Conservation (phyloP, 2,329 filamentous ascomycete genomes). For the Parastagonospora nodorum region DNA sequence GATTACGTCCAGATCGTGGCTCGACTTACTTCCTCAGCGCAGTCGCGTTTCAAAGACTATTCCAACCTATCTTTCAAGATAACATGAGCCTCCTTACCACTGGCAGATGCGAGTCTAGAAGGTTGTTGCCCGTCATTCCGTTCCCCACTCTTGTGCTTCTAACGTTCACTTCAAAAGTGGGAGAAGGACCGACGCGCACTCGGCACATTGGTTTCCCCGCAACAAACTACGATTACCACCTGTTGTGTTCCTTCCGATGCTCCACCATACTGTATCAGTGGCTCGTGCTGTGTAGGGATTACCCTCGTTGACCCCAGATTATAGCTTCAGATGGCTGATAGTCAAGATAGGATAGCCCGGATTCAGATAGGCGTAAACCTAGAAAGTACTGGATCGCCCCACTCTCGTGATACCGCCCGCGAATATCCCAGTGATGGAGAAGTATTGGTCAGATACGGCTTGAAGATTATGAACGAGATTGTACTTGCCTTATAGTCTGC, state of each 20-base stretch:
- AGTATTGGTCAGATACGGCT: background rate
- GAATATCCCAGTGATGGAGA: background rate
- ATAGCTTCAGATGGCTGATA: slow-evolving; percentile 8
- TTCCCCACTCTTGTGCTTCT: background rate
- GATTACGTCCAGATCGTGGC: too few species aligned
- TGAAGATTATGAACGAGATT: too few species aligned
- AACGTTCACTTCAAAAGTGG: background rate
- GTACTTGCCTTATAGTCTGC: too few species aligned
- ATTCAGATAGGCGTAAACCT: slow-evolving; percentile 7
- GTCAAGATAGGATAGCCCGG: slow-evolving; percentile 8
- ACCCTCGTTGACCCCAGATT: slow-evolving; percentile 7
- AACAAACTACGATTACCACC: too few species aligned
- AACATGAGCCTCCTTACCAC: too few species aligned
- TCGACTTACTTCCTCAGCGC: too few species aligned
- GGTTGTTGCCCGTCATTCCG: background rate
- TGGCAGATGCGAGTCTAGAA: background rate
- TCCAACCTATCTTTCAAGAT: too few species aligned
- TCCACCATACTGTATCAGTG: slow-evolving; percentile 6
- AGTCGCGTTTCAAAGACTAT: too few species aligned
- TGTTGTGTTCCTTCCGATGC: background rate
- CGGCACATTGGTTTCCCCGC: too few species aligned
- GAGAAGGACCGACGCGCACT: background rate
- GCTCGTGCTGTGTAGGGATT: background rate
- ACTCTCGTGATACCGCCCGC: slow-evolving; percentile 9
- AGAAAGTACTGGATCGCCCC: slow-evolving; percentile 5